Evolutionary conservation across 208 protist genomes (phyloP).

Genomic region (Leishmania martiniquensis): DNA sequence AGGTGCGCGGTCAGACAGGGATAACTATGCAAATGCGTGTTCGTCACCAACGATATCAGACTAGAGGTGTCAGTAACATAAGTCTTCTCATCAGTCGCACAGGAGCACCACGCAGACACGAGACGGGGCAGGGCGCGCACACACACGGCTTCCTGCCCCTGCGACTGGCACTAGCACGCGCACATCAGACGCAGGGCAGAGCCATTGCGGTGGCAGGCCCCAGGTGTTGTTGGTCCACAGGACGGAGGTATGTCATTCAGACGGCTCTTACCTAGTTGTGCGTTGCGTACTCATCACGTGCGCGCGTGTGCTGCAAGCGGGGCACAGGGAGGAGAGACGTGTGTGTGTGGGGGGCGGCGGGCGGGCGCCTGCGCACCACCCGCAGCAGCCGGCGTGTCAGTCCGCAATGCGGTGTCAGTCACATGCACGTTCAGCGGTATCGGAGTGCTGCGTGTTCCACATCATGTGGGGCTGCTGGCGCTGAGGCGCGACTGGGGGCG

Average conservation of each 20-base stretch:
- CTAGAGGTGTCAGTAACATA: background rate
- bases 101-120: background rate
- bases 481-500: background rate
- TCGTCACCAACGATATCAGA: slow-evolving; percentile 40
- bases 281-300: slow-evolving; percentile 19
- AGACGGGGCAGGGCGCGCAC: background rate
- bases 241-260: slow-evolving; percentile 31
- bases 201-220: slow-evolving; percentile 30
- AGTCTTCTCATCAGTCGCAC: background rate
- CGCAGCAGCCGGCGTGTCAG: background rate
- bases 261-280: slow-evolving; percentile 37
- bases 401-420: background rate
- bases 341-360: background rate
- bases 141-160: no score
- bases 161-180: background rate
- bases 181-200: slow-evolving; percentile 16
- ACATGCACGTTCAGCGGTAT: background rate
- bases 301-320: no score
- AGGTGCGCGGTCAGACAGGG: slow-evolving; percentile 33
- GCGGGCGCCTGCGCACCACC: background rate
- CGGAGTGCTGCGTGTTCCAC: slow-evolving; percentile 6
- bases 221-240: slow-evolving; percentile 22
- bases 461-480: slow-evolving; percentile 19
- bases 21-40: slow-evolving; percentile 45
- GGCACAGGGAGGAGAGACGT: background rate